Evolutionary conservation across 2,329 filamentous ascomycete genomes (phyloP).

Genomic region (Alternaria panax): DNA sequence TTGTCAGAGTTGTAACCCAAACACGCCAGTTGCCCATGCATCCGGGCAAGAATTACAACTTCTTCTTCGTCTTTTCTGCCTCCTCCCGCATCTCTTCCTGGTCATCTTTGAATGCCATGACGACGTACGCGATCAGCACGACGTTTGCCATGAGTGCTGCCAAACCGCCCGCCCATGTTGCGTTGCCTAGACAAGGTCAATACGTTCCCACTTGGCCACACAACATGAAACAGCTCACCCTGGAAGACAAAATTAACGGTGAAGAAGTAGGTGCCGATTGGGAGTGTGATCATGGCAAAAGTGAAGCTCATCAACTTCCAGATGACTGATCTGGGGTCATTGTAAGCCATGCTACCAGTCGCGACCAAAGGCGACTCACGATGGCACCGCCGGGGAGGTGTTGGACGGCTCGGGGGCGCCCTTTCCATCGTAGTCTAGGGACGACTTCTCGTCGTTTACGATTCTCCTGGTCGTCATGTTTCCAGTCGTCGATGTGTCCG

Average conservation of each 20-base stretch:
- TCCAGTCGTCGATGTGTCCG: constrained; percentile 6
- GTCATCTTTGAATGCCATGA: constrained; percentile 92
- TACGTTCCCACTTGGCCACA: constrained; percentile 2
- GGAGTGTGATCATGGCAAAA: constrained; percentile 85
- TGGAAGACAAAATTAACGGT: constrained; percentile 78
- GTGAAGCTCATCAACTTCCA: constrained; percentile 90
- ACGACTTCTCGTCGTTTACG: constrained; percentile 69
- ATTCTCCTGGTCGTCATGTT: constrained; percentile 75
- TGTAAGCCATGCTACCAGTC: not conserved
- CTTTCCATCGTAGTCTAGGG: constrained; percentile 56
- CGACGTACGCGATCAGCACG: constrained; percentile 86
- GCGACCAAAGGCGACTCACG: constrained; percentile 61
- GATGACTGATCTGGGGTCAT: constrained; percentile 73
- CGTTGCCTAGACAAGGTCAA: constrained; percentile 69
- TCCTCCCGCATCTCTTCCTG: constrained; percentile 58
- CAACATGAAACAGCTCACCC: constrained; percentile 60
- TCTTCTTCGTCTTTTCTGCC: constrained; percentile 53
- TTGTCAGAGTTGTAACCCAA: too few species aligned
- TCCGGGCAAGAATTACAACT: constrained; percentile 26
- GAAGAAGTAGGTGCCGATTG: constrained; percentile 88
- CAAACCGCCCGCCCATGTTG: constrained; percentile 82
- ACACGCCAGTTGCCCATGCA: too few species aligned
- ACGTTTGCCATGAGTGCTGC: constrained; percentile 92
- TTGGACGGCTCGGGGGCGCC: constrained; percentile 64
- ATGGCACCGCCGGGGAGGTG: constrained; percentile 82